Percentiles rank a stretch among this genome's conserved stretches.
These are phyloP conservation scores for Hypomontagnella submonticulosa DNA, from an alignment of 495 filamentous ascomycete species.

Conservation along the genomic window DNA sequence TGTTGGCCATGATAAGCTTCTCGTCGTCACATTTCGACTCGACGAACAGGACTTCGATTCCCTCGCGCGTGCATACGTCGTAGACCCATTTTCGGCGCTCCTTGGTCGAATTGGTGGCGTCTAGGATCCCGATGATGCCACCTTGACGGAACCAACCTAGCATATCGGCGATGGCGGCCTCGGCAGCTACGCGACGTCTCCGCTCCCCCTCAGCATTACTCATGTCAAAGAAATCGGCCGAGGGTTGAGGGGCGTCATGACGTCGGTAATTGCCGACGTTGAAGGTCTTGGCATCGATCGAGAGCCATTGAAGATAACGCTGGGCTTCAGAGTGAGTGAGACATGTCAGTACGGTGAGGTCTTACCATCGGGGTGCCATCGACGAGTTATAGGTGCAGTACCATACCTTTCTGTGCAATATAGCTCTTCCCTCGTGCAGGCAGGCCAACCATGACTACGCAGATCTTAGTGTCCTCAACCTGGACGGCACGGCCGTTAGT, in stretches of 20 bases:
- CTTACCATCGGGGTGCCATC: slow-evolving; percentile 6
- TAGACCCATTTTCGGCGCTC: slow-evolving; percentile 89
- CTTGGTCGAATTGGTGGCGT: slow-evolving; percentile 96
- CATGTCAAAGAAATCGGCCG: slow-evolving; percentile 92
- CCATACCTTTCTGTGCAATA: slow-evolving; percentile 92
- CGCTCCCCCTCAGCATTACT: slow-evolving; percentile 89
- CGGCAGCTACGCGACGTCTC: slow-evolving; percentile 83
- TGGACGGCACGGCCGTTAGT: slow-evolving; percentile 66
- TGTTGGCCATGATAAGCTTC: slow-evolving; percentile 94
- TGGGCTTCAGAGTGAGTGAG: slow-evolving; percentile 69
- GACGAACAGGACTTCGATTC: slow-evolving; percentile 91
- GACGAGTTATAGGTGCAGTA: slow-evolving; percentile 8
- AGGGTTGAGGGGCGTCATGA: slow-evolving; percentile 82
- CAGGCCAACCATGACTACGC: slow-evolving; percentile 98
- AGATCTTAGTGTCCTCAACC: slow-evolving; percentile 94
- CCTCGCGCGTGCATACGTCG: slow-evolving; percentile 74
- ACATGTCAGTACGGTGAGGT: slow-evolving; percentile 31
- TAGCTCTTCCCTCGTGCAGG: slow-evolving; percentile 96
- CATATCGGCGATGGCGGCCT: slow-evolving; percentile 92
- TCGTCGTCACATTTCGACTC: slow-evolving; percentile 97
- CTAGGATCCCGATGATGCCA: slow-evolving; percentile 88
- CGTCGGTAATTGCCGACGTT: slow-evolving; percentile 97
- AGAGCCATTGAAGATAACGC: slow-evolving; percentile 95
- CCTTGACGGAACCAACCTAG: slow-evolving; percentile 83
- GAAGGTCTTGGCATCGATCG: slow-evolving; percentile 91